phyloP scores from a whole-genome alignment of 257 asterid species.

The Ocimum tenuiflorum region DNA sequence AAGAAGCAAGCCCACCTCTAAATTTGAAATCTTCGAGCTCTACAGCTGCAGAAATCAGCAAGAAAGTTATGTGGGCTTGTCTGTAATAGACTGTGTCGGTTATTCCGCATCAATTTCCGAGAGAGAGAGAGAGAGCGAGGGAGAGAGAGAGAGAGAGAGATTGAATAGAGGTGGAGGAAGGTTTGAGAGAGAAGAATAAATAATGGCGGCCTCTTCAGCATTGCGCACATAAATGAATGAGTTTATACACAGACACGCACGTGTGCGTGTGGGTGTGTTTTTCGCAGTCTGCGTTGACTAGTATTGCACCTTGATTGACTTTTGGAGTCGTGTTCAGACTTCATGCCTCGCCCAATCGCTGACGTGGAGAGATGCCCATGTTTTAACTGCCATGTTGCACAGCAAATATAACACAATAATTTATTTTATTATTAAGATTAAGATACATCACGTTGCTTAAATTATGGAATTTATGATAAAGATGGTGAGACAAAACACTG shows the following conservation, averaged over 20 bases:
- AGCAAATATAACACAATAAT: too few species aligned
- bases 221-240: background rate
- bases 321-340: background rate
- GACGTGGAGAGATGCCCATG: too few species aligned
- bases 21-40: conserved; percentile 9
- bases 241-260: background rate
- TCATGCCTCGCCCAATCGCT: background rate
- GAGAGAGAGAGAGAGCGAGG: conserved; percentile 17
- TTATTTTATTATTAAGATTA: too few species aligned
- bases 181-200: conserved; percentile 17
- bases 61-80: conserved; percentile 11
- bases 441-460: too few species aligned
- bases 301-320: conserved; percentile 16
- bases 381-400: too few species aligned
- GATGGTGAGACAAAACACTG: too few species aligned
- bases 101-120: background rate
- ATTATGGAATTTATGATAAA: too few species aligned
- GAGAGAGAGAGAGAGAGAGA: background rate
- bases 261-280: conserved; percentile 12
- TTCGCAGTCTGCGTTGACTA: conserved; percentile 32
- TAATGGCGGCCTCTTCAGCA: conserved; percentile 22
- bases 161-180: background rate
- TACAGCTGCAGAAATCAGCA: background rate
- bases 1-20: conserved; percentile 10
- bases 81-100: background rate